These are phyloP conservation scores for Omphalea diandra DNA, from an alignment of 441 rosid genomes.

Conservation along the genomic window DNA sequence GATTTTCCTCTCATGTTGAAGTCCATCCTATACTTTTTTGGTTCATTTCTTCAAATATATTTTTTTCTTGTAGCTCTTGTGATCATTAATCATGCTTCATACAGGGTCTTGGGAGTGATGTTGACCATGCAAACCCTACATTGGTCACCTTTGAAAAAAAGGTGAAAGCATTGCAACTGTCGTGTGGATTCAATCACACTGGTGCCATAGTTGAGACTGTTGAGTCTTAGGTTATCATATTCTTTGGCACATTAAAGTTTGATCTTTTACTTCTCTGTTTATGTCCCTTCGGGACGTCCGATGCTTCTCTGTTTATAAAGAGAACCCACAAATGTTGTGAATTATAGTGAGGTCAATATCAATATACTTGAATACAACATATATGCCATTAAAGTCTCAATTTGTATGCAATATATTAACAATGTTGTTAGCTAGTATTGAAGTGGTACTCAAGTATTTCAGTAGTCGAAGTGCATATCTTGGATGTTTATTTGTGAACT, in stretches of 20 bases:
- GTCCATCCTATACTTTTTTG: too few species aligned
- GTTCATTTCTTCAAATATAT: not conserved
- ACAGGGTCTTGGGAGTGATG: constrained; percentile 94
- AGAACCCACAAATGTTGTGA: not conserved
- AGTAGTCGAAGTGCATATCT: too few species aligned
- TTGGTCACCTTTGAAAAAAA: constrained; percentile 50
- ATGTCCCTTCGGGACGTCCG: too few species aligned
- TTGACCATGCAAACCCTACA: constrained; percentile 59
- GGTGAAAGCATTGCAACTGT: constrained; percentile 65
- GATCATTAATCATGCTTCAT: not conserved
- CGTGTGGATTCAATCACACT: constrained; percentile 93
- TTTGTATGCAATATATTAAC: too few species aligned
- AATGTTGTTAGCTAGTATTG: too few species aligned
- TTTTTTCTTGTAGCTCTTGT: not conserved
- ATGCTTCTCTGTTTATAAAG: too few species aligned
- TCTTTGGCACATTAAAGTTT: not conserved
- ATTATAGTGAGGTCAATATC: not conserved
- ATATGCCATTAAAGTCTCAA: not conserved
- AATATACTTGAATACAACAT: not conserved
- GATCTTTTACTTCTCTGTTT: too few species aligned
- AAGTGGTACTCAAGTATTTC: too few species aligned
- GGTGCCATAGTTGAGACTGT: constrained; percentile 60
- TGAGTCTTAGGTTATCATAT: not conserved
- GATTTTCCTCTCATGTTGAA: too few species aligned
- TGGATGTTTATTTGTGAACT: too few species aligned